Base-by-base conservation (phyloP, 1,284 basidiomycete species). In the Phylloboletellus chloephorus region DNA sequence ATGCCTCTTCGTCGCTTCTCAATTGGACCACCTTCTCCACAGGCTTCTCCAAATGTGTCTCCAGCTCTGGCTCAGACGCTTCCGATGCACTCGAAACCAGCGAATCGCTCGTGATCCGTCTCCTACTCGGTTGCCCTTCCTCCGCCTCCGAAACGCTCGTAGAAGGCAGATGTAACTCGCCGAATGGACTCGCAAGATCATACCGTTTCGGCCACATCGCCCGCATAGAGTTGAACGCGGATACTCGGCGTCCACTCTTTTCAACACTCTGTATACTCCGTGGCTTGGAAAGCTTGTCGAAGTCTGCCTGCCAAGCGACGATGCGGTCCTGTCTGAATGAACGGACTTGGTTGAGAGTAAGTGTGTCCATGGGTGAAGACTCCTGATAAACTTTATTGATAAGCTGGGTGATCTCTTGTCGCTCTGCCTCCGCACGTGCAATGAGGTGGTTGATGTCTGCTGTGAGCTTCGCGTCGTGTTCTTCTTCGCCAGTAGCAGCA, bases 261-360 rank as follows among this genome's bases (percentile, higher is more conserved):
- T 78, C 76, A 17, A 47, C n/a, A 28, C 37, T 15, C 10, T 63
- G 47, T 1, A 63, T 71, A 69, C 11, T 57, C 41, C 77, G 74
- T 3, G 78, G 76, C 54, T 82, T 86, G 3, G 82, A 85, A 43
- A 80, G 67, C 40, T 74, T 74, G 54, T 88, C 83, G 56, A 93
- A 90, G 55, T 91, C 86, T 44, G 78, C 76, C 58, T 96, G 93
- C 90, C 94, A 98, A 30, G 88, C 88, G n/a, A 97, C 91, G 38
- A 96, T 92, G 63, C 87, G 88, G 57, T 96, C 91, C 65, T 97
- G 94, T 30, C 94, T 74, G 43, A 82, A 82, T 3, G 88, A 81
- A 34, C 93, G 80, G 6, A 95, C 89, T 44, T 82, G 78, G 52
- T 95, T 98, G 44, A 98, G 73, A 33, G 84, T 87, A 28, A 97